Conservation (phyloP, 306 rosid genomes). For the Glycyrrhiza uralensis region DNA sequence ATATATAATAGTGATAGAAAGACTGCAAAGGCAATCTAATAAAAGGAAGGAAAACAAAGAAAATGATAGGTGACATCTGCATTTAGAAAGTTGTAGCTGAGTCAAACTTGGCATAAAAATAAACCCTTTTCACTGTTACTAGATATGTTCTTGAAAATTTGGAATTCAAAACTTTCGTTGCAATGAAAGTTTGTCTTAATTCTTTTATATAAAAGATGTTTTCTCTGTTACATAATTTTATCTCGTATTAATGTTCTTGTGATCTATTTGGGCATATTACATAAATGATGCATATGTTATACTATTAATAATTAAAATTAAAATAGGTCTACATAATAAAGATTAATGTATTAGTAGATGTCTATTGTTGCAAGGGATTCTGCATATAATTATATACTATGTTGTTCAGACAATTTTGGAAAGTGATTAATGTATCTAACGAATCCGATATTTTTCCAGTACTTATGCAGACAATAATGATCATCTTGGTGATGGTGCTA, state of each 20-base stretch:
- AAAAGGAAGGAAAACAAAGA: conserved; percentile 3
- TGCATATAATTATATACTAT: too few species aligned
- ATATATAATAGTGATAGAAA: background rate
- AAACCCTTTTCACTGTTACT: too few species aligned
- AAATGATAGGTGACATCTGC: background rate
- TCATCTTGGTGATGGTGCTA: background rate
- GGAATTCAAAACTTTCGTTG: background rate
- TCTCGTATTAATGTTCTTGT: background rate
- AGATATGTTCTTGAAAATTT: too few species aligned
- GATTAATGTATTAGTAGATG: background rate
- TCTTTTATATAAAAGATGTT: background rate
- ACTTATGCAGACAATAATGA: conserved; percentile 20
- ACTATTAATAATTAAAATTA: background rate
- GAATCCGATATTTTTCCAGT: conserved; percentile 33
- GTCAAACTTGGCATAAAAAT: background rate
- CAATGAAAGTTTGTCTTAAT: background rate
- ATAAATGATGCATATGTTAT: background rate
- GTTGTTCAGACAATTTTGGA: background rate
- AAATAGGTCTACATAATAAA: background rate
- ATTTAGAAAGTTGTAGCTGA: background rate
- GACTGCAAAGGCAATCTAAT: background rate
- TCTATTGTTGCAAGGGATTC: too few species aligned
- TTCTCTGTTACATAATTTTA: background rate
- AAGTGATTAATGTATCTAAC: background rate
- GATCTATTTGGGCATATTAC: background rate